phyloP scores from a whole-genome alignment of 2,329 filamentous ascomycete genomes.

The Colletotrichum tropicale region DNA sequence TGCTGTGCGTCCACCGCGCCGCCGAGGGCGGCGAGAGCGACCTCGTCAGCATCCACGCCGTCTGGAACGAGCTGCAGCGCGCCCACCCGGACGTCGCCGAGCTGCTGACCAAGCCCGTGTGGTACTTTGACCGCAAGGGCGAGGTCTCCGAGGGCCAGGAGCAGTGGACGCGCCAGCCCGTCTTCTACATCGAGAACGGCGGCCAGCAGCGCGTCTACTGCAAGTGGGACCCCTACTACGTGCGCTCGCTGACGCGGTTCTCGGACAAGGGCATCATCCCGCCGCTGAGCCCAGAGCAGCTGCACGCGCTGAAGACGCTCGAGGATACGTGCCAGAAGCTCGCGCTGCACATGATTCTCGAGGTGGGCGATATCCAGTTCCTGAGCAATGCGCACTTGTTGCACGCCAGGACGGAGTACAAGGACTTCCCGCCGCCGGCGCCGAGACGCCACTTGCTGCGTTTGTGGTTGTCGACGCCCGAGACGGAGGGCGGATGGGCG shows the following conservation, averaged over 20 bases:
- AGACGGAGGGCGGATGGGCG: slow-evolving; percentile 83
- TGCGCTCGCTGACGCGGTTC: slow-evolving; percentile 77
- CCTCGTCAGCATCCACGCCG: slow-evolving; percentile 76
- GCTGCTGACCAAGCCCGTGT: slow-evolving; percentile 76
- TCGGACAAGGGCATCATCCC: slow-evolving; percentile 76
- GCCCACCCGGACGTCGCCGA: slow-evolving; percentile 81
- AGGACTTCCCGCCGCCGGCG: slow-evolving; percentile 64
- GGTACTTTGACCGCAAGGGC: slow-evolving; percentile 93
- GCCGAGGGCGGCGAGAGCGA: slow-evolving; percentile 85
- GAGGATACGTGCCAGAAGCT: slow-evolving; percentile 78
- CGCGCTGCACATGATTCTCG: slow-evolving; percentile 80
- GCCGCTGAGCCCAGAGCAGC: slow-evolving; percentile 70
- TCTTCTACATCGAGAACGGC: slow-evolving; percentile 78
- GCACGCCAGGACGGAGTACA: slow-evolving; percentile 83
- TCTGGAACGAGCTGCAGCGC: slow-evolving; percentile 79
- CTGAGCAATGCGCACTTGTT: slow-evolving; percentile 76
- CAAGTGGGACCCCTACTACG: slow-evolving; percentile 92
- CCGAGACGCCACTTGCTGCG: slow-evolving; percentile 81
- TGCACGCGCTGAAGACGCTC: slow-evolving; percentile 69
- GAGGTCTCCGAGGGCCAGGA: slow-evolving; percentile 78
- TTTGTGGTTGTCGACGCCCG: slow-evolving; percentile 83
- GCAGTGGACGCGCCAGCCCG: slow-evolving; percentile 72
- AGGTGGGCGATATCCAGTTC: slow-evolving; percentile 89
- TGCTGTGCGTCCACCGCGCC: slow-evolving; percentile 80
- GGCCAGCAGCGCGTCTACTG: slow-evolving; percentile 72